Base-by-base conservation (phyloP, 1,139 yeast genomes). In the Kurtzmaniella natalensis region DNA sequence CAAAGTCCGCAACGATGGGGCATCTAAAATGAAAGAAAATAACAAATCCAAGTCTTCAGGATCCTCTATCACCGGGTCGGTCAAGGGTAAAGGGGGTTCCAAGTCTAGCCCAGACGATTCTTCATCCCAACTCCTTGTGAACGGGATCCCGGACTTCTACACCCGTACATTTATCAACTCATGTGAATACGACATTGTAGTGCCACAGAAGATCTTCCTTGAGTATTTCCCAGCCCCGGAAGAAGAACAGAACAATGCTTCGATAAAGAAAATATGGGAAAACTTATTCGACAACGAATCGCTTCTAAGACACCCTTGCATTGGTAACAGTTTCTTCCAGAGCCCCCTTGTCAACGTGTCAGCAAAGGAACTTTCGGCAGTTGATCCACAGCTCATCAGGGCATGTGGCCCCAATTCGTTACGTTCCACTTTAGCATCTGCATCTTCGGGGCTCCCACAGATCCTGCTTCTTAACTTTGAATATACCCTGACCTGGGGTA, bases 401-500 rank as follows among this genome's bases (percentile, higher is more conserved):
- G 38, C 57, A 7, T 45, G 55, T 28, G 66, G 69, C 1, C 59
- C 64, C 0, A 39, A 45, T 8, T 53, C 67, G 0, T 30, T 47
- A 1, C 63, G 58, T 38, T 44, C 48, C 16, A 37, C 48, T 10
- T 40, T 64, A 21, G 54, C 70, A 1, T 57, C 68, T 3, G 65
- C 55, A 39, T 63, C 70, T 1, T 48, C 61, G 1, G 61, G 63
- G 3, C 34, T 42, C 5, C 44, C 58, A 4, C 43, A 53, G 31
- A 39, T 54, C 10, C 59, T 69, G 1, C 46, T 64, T 3, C 39
- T 63, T 16, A 69, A 65, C 36, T 66, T 64, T 40, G 50, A 52
- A 28, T 48, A 50, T 30, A 57, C 50, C 24, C 63, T 70, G 0
- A 63, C 70, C 2, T 67, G 72, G 72, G 73, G 73, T 5, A 53